Evolutionary conservation across 345 rosid species (phyloP), one percentile per base, ranked within the genome.

Genomic region (Rhodamnia argentea): DNA sequence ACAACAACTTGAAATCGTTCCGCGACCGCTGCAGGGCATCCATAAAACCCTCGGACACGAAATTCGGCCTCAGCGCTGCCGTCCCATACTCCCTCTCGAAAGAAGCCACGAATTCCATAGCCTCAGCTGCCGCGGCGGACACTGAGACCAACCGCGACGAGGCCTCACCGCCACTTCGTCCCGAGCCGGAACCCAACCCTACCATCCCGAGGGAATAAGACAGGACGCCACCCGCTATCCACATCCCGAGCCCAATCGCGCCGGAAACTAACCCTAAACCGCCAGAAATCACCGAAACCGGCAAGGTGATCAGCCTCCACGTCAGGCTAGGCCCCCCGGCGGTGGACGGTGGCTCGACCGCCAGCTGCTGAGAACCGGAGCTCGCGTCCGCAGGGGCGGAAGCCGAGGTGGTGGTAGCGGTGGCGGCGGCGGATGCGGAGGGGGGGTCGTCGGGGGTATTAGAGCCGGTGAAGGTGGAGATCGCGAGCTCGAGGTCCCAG

Each of bases 401-500:
- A 3, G 89, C 83, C 50, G 89, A 82, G 76, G 92, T 40, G 8
- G 85, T 22, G 8, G 85, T 22, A 4, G 76, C 88, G 52, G 74
- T 86, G 52, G 91, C 58, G 40, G 88, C 11, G 85, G 83, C 5
- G 54, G 55, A 54, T 29, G 92, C 83, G 86, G 92, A n/a, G 83
- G 82, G 20, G 76, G 82, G 70, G 16, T 54, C 78, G 10, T 85
- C 89, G 42, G 86, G 13, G 84, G 60, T 87, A 86, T 86, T 82
- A 29, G 87, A 70, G 56, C 93, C 89, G 27, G 98, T 94, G 92
- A 96, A 93, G 20, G 99, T 91, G 85, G 98, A 93, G 94, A 98
- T 90, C 85, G 99, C 99, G 85, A 96, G 99, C 88, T 98, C 99
- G 27, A 98, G 93, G 94, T 98, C 99, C 99, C 99, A 95, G 83